Conservation (phyloP, 352 stramenopile species). For the Hyphochytrium catenoides region DNA sequence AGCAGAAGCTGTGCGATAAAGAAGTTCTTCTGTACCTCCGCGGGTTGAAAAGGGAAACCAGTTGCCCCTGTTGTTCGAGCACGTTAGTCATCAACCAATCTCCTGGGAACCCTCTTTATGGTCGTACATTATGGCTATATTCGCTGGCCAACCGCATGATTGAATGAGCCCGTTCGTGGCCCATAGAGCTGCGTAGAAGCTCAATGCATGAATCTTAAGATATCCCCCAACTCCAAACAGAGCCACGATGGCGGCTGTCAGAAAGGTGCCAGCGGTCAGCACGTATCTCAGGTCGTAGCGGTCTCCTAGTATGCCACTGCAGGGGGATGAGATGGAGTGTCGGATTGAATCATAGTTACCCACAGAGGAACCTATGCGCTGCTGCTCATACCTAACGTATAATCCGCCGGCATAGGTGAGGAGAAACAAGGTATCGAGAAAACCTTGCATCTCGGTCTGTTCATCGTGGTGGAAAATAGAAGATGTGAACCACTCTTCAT, state of each 20-base stretch:
- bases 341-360: slow-evolving; percentile 1
- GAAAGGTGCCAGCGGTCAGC: slow-evolving; percentile 36
- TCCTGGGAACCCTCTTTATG: slow-evolving; percentile 36
- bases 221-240: slow-evolving; percentile 31
- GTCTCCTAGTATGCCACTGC: slow-evolving; percentile 34
- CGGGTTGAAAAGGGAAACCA: slow-evolving; percentile 62
- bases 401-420: slow-evolving; percentile 34
- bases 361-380: slow-evolving; percentile 1
- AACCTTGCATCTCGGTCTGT: slow-evolving; percentile 45
- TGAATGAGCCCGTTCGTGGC: slow-evolving; percentile 48
- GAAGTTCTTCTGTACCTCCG: slow-evolving; percentile 13
- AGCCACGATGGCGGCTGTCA: slow-evolving; percentile 24
- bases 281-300: slow-evolving; percentile 34
- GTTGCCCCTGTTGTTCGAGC: slow-evolving; percentile 64
- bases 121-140: slow-evolving; percentile 47
- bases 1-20: background rate
- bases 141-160: slow-evolving; percentile 39
- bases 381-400: slow-evolving; percentile 22
- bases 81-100: slow-evolving; percentile 14
- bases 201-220: slow-evolving; percentile 26
- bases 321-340: background rate
- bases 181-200: slow-evolving; percentile 39
- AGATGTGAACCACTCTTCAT: slow-evolving; percentile 45
- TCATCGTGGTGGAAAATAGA: slow-evolving; percentile 22
- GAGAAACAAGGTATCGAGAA: slow-evolving; percentile 56